Base-by-base conservation (phyloP, 2,329 filamentous ascomycete species). In the Rhinocladiella similis region DNA sequence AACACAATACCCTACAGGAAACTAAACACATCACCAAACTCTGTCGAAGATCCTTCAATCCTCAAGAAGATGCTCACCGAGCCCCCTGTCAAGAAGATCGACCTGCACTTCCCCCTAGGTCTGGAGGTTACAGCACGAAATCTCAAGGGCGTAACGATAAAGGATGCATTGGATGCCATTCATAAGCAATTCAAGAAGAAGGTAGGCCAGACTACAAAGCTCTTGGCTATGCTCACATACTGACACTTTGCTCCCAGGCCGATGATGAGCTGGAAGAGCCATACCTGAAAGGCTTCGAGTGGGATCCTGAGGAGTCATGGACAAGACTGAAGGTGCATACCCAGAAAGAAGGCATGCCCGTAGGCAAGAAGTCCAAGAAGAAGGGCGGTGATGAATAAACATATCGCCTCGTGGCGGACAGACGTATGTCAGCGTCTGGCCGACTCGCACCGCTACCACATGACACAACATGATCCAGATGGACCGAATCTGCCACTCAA, bases 161-260 rank as follows among this genome's bases (percentile, higher is more conserved):
- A 97, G 81, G 93, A 97, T 75, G 91, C 91, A 56, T 73, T 96
- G 73, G 92, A 97, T 73, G 93, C 91, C 68, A 97, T 97, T 76
- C 82, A 96, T 82, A 97, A 96, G 81, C 84, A 89, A 67, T 96
- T 90, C 82, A 96, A 95, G 84, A 97, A 97, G 85, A 88, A 92
- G 84, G 93, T 92, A 76, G 67, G 85, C n/a, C 73, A 43, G 13
- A 47, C 22, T 20, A 22, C 27, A 16, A 13, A n/a, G 20, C 22
- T 10, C 10, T 3, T 13, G 35, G 20, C 56, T 47, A 14, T n/a
- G 10, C 19, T 35, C 22, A 5, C 5, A 52, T 53, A 45, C 57
- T 66, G 46, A 63, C 50, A n/a, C 33, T 49, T 13, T 14, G 25
- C 25, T 33, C 25, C 22, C 54, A 96, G 92, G 83, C 88, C 59